These are phyloP conservation scores for Thalassia testudinum DNA, from an alignment of 116 monocot genomes.

Conservation along the genomic window DNA sequence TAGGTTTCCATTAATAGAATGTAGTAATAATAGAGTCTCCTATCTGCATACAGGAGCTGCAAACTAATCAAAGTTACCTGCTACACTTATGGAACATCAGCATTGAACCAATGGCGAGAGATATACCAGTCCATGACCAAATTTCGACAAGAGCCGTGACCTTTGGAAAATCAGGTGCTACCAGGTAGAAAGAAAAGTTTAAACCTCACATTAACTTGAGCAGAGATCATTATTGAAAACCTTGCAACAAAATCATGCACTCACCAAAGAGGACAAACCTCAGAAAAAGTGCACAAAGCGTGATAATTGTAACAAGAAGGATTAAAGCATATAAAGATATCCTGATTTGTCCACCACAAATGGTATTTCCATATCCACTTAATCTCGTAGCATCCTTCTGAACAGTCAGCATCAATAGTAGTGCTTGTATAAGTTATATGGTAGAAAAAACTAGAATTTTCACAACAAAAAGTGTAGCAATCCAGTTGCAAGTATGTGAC, in stretches of 20 bases:
- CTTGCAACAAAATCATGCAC: slow-evolving; percentile 5
- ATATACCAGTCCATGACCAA: slow-evolving; percentile 64
- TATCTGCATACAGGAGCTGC: too few species aligned
- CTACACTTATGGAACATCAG: slow-evolving; percentile 78
- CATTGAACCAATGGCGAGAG: slow-evolving; percentile 51
- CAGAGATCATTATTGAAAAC: not conserved
- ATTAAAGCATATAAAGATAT: slow-evolving; percentile 70
- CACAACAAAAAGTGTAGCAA: too few species aligned
- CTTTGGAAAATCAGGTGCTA: slow-evolving; percentile 69
- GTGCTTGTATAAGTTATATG: too few species aligned
- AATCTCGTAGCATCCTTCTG: too few species aligned
- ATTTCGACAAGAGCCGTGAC: slow-evolving; percentile 69
- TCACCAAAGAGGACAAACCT: slow-evolving; percentile 62
- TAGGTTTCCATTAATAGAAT: too few species aligned
- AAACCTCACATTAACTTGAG: not conserved
- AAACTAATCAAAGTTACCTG: slow-evolving; percentile 33
- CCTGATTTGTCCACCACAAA: slow-evolving; percentile 25
- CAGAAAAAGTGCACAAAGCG: slow-evolving; percentile 57
- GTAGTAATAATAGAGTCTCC: too few species aligned
- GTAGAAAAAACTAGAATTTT: too few species aligned
- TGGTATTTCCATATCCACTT: slow-evolving; percentile 6
- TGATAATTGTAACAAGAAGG: slow-evolving; percentile 27
- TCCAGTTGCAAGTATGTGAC: too few species aligned
- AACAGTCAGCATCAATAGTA: too few species aligned
- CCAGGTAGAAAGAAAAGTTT: not conserved